These are phyloP conservation scores for Euphorbia schlechtendalii DNA, from an alignment of 441 rosid species.

Conservation along the genomic window DNA sequence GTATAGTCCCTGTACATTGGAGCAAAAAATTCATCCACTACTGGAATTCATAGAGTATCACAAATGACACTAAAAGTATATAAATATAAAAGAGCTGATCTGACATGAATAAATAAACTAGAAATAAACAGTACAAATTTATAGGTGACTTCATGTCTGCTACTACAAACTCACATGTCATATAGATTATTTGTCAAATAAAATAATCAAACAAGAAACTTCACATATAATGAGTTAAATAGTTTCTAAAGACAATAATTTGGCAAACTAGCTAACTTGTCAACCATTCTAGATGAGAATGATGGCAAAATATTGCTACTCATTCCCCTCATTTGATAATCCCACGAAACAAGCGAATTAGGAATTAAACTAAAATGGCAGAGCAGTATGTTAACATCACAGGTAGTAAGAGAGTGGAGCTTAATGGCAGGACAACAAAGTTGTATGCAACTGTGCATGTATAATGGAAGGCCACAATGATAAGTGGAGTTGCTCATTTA, in stretches of 20 bases:
- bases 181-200: no score
- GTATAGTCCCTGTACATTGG: conserved; percentile 73
- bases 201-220: no score
- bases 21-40: conserved; percentile 13
- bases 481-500: not conserved
- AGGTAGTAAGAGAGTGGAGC: not conserved
- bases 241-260: no score
- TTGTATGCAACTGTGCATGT: not conserved
- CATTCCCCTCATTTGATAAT: no score
- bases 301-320: no score
- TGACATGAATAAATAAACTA: not conserved
- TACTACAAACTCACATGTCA: not conserved
- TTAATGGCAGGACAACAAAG: not conserved
- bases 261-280: no score
- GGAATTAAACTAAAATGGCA: no score
- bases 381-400: not conserved
- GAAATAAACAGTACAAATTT: not conserved
- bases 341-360: no score
- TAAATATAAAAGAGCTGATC: not conserved
- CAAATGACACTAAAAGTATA: not conserved
- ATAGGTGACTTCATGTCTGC: not conserved
- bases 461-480: not conserved
- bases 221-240: no score
- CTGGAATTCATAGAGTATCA: conserved; percentile 7
- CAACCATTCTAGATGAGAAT: no score